Base-by-base conservation (phyloP, 164 flowering plant species). In the Vitis amurensis region DNA sequence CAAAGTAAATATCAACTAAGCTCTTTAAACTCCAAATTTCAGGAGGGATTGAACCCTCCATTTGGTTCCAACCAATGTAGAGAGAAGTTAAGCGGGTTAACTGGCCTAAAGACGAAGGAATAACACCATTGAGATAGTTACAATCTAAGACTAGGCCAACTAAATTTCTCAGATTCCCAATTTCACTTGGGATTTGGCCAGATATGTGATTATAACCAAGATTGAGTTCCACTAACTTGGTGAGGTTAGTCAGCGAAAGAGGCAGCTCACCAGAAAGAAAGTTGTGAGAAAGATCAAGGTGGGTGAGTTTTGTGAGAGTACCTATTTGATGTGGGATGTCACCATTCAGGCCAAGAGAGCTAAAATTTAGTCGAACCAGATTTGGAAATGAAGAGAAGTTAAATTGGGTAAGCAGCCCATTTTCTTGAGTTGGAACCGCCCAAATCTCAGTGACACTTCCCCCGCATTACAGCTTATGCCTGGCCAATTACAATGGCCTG, bases 301-400 rank as follows among this genome's bases (percentile, higher is more conserved):
- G 9, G 3, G 55, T 59, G 64, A 68, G 71, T 49, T 68, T 59
- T 14, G 71, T 50, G 5, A 59, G 71, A 27, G 27, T 27, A 29
- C 64, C 58, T 11, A 68, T 50, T 11, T 68, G 48, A 2, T 11
- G 3, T 29, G 74, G 59, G 47, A 71, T 71, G 31, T 29, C 59
- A 8, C 74, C 69, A 2, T 15, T 2, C 16, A 71, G 57, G 0
- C 16, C 15, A 1, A 14, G 4, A 2, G 3, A 17, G 3, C 10
- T 19, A 30, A 71, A 58, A 11, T 59, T 6, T 10, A 71, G 65
- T 8, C 8, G 52, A 11, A 50, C 55, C 4, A 70, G 67, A n/a
- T 70, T 63, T 8, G 61, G 73, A 9, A 70, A 63, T 61, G 53
- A 44, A 63, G 73, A 63, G 5, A 70, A n/a, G 30, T 71, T 29